Percentiles rank a stretch among this genome's conserved stretches.
Conservation (phyloP, 257 asterid species). For the Penstemon newberryi region DNA sequence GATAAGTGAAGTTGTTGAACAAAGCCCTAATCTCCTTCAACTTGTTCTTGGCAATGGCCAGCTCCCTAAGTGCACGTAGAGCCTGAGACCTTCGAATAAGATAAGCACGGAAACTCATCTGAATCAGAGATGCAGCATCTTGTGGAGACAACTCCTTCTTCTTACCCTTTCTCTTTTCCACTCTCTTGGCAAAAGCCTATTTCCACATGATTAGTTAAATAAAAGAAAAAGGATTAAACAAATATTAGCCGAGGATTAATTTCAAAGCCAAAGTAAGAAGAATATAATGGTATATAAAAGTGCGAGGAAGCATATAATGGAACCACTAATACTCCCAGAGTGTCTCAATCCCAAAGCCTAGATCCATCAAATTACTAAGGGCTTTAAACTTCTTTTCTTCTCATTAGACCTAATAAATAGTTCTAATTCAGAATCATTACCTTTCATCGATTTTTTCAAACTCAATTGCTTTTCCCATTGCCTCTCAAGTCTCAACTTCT, state of each 20-base stretch:
- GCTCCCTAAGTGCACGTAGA: constrained; percentile 78
- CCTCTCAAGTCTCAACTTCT: no score
- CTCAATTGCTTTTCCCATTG: no score
- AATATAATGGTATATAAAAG: background rate
- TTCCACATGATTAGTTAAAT: background rate
- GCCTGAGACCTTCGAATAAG: constrained; percentile 79
- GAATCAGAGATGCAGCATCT: constrained; percentile 77
- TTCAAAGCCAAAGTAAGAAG: background rate
- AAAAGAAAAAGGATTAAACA: background rate
- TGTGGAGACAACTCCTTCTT: constrained; percentile 63
- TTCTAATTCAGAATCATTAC: no score
- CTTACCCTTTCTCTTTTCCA: constrained; percentile 73
- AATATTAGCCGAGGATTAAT: background rate
- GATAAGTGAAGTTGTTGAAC: constrained; percentile 90
- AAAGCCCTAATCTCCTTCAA: constrained; percentile 82
- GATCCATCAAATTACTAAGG: no score
- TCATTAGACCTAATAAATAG: no score
- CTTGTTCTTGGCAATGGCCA: constrained; percentile 88
- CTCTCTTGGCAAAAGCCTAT: constrained; percentile 79
- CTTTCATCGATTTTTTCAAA: no score
- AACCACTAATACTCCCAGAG: no score
- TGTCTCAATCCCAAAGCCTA: no score
- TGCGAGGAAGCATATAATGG: background rate
- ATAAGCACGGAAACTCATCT: constrained; percentile 71
- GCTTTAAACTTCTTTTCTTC: no score